These are phyloP conservation scores for Marasmius sp. DNA, from an alignment of 1,284 basidiomycete species.

Conservation along the genomic window DNA sequence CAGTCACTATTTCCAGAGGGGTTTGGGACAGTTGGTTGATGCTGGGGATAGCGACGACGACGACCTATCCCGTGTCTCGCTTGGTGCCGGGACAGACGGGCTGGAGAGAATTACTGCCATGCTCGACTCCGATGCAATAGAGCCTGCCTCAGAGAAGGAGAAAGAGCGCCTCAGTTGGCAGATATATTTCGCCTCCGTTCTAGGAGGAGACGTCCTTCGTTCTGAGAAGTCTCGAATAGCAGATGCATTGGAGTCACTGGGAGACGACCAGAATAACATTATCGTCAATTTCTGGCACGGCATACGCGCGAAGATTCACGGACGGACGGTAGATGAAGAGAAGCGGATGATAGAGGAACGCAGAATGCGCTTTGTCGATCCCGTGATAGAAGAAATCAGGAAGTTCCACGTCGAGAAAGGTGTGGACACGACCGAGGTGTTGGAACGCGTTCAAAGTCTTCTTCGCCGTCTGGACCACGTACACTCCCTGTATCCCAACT, in stretches of 20 bases:
- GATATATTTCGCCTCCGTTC: conserved; percentile 88
- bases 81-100: conserved; percentile 41
- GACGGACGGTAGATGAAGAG: conserved; percentile 82
- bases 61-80: conserved; percentile 44
- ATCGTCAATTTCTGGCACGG: conserved; percentile 85
- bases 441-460: conserved; percentile 72
- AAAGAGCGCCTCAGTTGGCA: conserved; percentile 91
- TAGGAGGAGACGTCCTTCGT: conserved; percentile 90
- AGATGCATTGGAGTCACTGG: conserved; percentile 64
- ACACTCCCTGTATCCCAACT: conserved; percentile 85
- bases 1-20: conserved; percentile 72
- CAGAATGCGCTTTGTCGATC: conserved; percentile 77
- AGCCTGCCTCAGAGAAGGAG: conserved; percentile 69
- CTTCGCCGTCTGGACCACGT: conserved; percentile 83
- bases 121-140: conserved; percentile 59
- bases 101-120: conserved; percentile 55
- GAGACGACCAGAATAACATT: conserved; percentile 67
- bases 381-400: conserved; percentile 82
- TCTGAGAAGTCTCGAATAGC: conserved; percentile 91
- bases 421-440: conserved; percentile 49
- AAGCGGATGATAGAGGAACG: conserved; percentile 80
- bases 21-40: conserved; percentile 69
- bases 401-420: conserved; percentile 59
- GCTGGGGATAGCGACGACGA: conserved; percentile 79
- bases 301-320: conserved; percentile 84